These are phyloP conservation scores for Pleurotus pulmonarius DNA, from an alignment of 768 basidiomycete species.

Conservation along the genomic window DNA sequence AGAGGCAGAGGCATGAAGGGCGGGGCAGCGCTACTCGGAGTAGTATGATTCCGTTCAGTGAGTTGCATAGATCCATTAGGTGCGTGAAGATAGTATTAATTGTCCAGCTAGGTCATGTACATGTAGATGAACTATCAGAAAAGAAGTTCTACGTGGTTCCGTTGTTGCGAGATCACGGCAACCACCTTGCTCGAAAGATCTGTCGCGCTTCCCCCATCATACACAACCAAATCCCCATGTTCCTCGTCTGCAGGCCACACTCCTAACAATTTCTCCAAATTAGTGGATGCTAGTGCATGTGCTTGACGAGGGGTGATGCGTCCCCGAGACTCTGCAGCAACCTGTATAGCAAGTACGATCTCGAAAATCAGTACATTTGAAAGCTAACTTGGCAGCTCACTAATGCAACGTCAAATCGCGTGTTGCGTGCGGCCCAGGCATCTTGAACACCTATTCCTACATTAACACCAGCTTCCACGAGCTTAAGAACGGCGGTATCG, in stretches of 20 bases:
- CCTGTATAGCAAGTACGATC: constrained; percentile 23
- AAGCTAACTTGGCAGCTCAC: constrained; percentile 32
- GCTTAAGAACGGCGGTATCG: constrained; percentile 54
- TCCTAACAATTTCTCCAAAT: constrained; percentile 34
- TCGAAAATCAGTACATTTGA: background rate
- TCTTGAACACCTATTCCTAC: constrained; percentile 69
- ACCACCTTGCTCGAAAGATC: constrained; percentile 51
- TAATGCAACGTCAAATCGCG: constrained; percentile 79
- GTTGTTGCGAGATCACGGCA: constrained; percentile 52
- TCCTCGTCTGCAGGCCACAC: constrained; percentile 26
- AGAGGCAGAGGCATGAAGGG: constrained; percentile 65
- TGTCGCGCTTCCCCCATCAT: constrained; percentile 55
- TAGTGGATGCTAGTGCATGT: constrained; percentile 40
- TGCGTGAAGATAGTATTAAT: background rate
- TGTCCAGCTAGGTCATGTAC: background rate
- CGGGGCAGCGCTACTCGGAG: constrained; percentile 52
- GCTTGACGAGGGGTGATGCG: constrained; percentile 36
- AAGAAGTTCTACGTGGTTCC: constrained; percentile 47
- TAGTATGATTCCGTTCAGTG: constrained; percentile 32
- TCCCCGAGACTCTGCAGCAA: constrained; percentile 43
- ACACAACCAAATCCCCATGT: constrained; percentile 57
- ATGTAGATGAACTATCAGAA: constrained; percentile 18
- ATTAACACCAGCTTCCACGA: constrained; percentile 72
- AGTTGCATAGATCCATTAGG: too few species aligned
- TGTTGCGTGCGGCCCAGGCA: constrained; percentile 71